Base-by-base conservation (phyloP, 2,329 filamentous ascomycete species). In the Trichoderma sp. region DNA sequence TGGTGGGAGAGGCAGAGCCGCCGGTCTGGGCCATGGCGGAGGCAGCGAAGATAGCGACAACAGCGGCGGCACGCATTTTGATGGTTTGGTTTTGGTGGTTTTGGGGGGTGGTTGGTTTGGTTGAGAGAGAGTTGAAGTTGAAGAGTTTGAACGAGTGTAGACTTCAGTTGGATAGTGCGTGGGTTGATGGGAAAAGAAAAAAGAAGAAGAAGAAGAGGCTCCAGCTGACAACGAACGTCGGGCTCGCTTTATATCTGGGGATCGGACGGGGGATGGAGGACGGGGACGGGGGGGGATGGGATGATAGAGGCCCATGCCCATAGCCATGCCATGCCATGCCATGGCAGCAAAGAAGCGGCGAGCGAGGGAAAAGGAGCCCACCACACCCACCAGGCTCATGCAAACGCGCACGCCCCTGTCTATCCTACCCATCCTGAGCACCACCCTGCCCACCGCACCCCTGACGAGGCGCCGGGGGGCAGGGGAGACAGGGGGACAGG, bases 1-100 rank as follows among this genome's bases (percentile, higher is more conserved):
- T 57, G 56, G 65, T 66, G 30, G 65, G 61, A 59, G 47, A 41
- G n/a, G 65, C 54, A 59, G 24, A 17, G 24, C 62, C 62, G 34
- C 45, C 57, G 34, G 65, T 59, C 59, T 61, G 44, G 43, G 65
- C 61, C 47, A 61, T 55, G 65, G 65, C 62, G 60, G 62, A 56
- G 65, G 65, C 54, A 56, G 70, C 70, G 65, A 71, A 60, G 66
- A 66, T 63, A 21, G 67, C 54, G 64, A 71, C 14, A 34, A 64
- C 44, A 47, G 67, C 45, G 19, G 60, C 64, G 64, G 63, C 61
- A 61, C 69, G 70, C 70, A 71, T 71, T 61, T 63, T 69, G 65
- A 56, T 43, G 61, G 61, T 56, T 63, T 34, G 24, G 30, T 50
- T 50, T 26, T 50, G 34, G 34, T 39, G 34, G 34, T 39, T 39